Evolutionary conservation across 768 basidiomycete species (phyloP).

Genomic region (Boletales sp.): DNA sequence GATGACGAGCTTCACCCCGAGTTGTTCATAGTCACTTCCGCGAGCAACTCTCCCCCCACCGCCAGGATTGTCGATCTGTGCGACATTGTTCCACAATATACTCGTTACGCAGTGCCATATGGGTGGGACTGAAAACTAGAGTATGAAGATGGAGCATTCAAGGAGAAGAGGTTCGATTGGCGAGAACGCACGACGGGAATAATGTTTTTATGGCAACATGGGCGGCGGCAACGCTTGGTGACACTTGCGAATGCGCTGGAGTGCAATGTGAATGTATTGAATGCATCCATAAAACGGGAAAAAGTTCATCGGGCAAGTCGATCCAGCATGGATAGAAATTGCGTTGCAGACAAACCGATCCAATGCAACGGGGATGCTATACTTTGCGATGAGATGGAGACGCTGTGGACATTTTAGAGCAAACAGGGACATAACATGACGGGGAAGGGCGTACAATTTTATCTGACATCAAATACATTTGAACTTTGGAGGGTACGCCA

Average conservation of each 20-base stretch:
- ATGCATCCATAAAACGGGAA: slow-evolving; percentile 24
- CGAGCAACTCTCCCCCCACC: slow-evolving; percentile 45
- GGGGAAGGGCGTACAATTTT: slow-evolving; percentile 61
- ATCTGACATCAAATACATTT: slow-evolving; percentile 55
- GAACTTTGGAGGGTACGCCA: slow-evolving; percentile 27
- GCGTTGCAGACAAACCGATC: slow-evolving; percentile 46
- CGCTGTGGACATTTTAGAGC: slow-evolving; percentile 48
- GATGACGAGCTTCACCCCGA: slow-evolving; percentile 29
- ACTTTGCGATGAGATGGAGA: slow-evolving; percentile 41
- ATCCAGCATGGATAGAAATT: slow-evolving; percentile 59
- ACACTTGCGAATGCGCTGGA: slow-evolving; percentile 38
- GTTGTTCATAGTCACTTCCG: slow-evolving; percentile 51
- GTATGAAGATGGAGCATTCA: slow-evolving; percentile 28
- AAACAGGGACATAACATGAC: slow-evolving; percentile 37
- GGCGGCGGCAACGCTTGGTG: slow-evolving; percentile 51
- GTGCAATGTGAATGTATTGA: slow-evolving; percentile 39
- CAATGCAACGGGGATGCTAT: slow-evolving; percentile 32
- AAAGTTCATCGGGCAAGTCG: slow-evolving; percentile 38
- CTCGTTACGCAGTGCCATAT: slow-evolving; percentile 46
- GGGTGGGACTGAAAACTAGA: slow-evolving; percentile 38
- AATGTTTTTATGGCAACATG: slow-evolving; percentile 42
- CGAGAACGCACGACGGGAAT: slow-evolving; percentile 74
- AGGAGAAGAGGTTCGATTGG: slow-evolving; percentile 65
- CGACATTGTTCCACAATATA: slow-evolving; percentile 51
- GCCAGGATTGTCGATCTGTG: slow-evolving; percentile 52